phyloP scores from a whole-genome alignment of 805 yeast species.

The Spathaspora arborariae region DNA sequence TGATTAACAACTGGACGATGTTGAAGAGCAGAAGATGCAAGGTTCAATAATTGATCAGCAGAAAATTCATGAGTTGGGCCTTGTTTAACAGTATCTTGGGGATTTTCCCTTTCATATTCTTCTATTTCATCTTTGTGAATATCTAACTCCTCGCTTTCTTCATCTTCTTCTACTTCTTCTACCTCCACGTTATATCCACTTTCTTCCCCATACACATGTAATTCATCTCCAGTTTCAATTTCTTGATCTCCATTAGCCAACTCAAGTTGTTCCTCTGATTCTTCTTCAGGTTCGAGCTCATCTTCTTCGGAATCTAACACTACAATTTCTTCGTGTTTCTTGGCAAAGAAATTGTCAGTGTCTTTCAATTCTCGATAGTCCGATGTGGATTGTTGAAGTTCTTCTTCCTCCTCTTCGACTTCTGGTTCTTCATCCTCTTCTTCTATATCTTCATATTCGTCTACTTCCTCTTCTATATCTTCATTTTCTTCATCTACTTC shows the following conservation, averaged over 20 bases:
- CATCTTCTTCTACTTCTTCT: background rate
- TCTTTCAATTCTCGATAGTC: constrained; percentile 7
- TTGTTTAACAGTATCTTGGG: background rate
- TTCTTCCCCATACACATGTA: background rate
- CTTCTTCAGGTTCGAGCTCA: constrained; percentile 3
- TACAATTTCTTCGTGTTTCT: constrained; percentile 12
- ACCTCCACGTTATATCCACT: constrained; percentile 6
- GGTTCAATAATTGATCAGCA: constrained; percentile 8
- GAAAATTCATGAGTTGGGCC: background rate
- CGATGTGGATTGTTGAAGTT: no score
- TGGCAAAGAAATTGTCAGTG: background rate
- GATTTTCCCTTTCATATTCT: background rate
- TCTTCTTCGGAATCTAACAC: constrained; percentile 5
- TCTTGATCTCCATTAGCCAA: constrained; percentile 1
- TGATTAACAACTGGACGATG: constrained; percentile 1
- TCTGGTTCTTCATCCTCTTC: constrained; percentile 1
- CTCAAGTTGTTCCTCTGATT: background rate
- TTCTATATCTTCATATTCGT: constrained; percentile 5
- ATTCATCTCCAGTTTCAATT: background rate
- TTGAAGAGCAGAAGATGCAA: constrained; percentile 16
- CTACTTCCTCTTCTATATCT: constrained; percentile 9
- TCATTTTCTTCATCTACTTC: constrained; percentile 8
- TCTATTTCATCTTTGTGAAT: constrained; percentile 1
- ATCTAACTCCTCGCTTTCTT: background rate
- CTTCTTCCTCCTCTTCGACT: constrained; percentile 8